Conservation (phyloP, 2,329 filamentous ascomycete genomes). For the Fusarium sp. region DNA sequence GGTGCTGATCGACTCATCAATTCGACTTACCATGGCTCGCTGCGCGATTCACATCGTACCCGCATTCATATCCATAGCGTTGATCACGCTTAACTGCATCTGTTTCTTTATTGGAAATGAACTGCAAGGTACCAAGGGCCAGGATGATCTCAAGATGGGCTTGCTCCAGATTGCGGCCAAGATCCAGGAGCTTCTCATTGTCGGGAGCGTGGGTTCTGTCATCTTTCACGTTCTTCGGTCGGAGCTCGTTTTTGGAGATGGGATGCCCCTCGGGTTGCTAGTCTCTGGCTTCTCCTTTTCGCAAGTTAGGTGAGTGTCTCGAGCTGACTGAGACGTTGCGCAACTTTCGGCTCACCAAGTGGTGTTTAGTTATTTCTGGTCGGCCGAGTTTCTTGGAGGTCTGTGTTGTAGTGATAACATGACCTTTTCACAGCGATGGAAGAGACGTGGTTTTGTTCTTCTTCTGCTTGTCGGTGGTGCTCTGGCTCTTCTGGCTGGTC, state of each 20-base stretch:
- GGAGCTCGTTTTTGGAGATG: slow-evolving; percentile 17
- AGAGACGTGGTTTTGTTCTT: neutral
- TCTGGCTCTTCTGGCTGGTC: slow-evolving; percentile 27
- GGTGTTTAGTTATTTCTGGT: slow-evolving; percentile 18
- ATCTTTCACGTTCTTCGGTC: slow-evolving; percentile 20
- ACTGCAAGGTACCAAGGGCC: neutral
- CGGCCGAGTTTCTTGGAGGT: slow-evolving; percentile 17
- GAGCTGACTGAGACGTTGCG: too few relatives aligned
- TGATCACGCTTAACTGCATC: neutral
- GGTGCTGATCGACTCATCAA: neutral
- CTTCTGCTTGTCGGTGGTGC: slow-evolving; percentile 9
- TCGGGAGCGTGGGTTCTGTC: slow-evolving; percentile 14
- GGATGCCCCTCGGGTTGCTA: slow-evolving; percentile 24
- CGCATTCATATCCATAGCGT: neutral
- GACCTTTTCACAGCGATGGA: neutral
- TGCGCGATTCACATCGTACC: slow-evolving; percentile 7
- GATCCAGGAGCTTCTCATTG: slow-evolving; percentile 28
- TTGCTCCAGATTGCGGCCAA: slow-evolving; percentile 28
- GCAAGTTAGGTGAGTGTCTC: slow-evolving; percentile 7
- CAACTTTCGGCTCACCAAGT: too few relatives aligned
- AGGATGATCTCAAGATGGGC: slow-evolving; percentile 17
- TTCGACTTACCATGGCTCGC: slow-evolving; percentile 5
- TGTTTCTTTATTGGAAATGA: slow-evolving; percentile 25
- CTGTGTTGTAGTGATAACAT: neutral
- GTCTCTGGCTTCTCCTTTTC: slow-evolving; percentile 18